Conservation (phyloP, 1,284 basidiomycete genomes). For the Ganoderma lingzhi region DNA sequence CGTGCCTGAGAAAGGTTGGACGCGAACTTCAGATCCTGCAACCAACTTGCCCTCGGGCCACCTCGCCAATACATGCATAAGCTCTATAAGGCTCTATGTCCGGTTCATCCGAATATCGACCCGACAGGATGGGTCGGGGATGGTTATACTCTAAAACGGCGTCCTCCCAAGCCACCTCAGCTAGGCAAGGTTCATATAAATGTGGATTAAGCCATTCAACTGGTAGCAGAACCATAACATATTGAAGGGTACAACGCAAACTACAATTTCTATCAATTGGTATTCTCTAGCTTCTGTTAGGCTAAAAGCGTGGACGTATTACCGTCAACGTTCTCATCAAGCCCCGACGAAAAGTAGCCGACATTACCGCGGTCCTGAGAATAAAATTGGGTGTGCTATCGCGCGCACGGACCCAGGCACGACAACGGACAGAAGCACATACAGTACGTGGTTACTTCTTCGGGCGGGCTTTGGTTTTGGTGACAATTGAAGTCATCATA, state of each 20-base stretch:
- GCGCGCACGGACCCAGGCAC: constrained; percentile 6
- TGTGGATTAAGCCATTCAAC: neutral
- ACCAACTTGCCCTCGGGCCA: neutral
- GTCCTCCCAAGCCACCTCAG: neutral
- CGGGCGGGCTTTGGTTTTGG: neutral
- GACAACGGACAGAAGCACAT: neutral
- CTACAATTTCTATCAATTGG: neutral
- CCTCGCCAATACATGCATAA: neutral
- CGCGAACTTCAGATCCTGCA: neutral
- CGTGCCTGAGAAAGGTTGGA: neutral
- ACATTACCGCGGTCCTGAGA: constrained; percentile 16
- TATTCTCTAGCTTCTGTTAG: neutral
- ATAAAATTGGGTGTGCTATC: neutral
- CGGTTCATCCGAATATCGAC: neutral
- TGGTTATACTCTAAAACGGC: neutral
- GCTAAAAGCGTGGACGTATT: neutral
- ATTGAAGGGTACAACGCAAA: neutral
- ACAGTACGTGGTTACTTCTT: neutral
- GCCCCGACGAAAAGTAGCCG: neutral
- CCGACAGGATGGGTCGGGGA: neutral
- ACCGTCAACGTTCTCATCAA: neutral
- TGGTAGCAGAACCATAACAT: neutral
- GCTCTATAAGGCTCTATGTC: neutral
- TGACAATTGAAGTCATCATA: constrained; percentile 1
- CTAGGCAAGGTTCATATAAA: neutral